A percentile compares a stretch with the other conserved stretches of the same genome.
These are phyloP conservation scores for Dactylonectria estremocensis DNA, from an alignment of 2,329 filamentous ascomycete species.

Conservation along the genomic window DNA sequence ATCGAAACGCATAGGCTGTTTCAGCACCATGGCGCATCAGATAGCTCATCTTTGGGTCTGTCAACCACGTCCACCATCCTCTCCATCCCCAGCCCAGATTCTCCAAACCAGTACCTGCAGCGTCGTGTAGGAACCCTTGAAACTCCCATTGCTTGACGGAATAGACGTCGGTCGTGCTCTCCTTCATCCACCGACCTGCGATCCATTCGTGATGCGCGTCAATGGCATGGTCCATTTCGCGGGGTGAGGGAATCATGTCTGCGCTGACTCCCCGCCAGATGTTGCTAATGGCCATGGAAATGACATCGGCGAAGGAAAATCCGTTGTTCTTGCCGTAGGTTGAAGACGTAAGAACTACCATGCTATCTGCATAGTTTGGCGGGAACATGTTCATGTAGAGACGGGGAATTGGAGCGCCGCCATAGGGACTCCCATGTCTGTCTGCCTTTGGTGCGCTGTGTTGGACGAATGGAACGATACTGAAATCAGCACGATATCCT, in stretches of 20 bases:
- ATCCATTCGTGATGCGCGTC: constrained; percentile 49
- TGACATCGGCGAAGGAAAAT: constrained; percentile 55
- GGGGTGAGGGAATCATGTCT: constrained; percentile 45
- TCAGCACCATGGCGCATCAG: constrained; percentile 58
- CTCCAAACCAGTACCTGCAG: constrained; percentile 60
- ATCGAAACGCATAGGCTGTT: constrained; percentile 57
- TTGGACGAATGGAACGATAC: constrained; percentile 40
- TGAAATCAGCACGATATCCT: constrained; percentile 41
- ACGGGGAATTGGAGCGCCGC: constrained; percentile 48
- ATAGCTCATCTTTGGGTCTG: constrained; percentile 55
- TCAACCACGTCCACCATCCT: constrained; percentile 60
- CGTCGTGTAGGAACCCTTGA: constrained; percentile 54
- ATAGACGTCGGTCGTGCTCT: constrained; percentile 36
- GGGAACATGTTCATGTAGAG: constrained; percentile 60
- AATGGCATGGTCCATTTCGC: constrained; percentile 50
- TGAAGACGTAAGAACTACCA: constrained; percentile 53
- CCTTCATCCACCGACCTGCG: constrained; percentile 39
- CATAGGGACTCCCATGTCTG: constrained; percentile 40
- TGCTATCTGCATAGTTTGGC: constrained; percentile 54
- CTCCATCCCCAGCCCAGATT: constrained; percentile 58
- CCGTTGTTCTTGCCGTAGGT: constrained; percentile 50
- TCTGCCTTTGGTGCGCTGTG: constrained; percentile 38
- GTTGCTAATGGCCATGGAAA: constrained; percentile 58
- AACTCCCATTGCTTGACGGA: constrained; percentile 53
- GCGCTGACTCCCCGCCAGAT: constrained; percentile 54